A percentile compares a stretch with the other conserved stretches of the same genome.
phyloP scores from a whole-genome alignment of 306 rosid genomes.

The Vigna reflexopilosa region DNA sequence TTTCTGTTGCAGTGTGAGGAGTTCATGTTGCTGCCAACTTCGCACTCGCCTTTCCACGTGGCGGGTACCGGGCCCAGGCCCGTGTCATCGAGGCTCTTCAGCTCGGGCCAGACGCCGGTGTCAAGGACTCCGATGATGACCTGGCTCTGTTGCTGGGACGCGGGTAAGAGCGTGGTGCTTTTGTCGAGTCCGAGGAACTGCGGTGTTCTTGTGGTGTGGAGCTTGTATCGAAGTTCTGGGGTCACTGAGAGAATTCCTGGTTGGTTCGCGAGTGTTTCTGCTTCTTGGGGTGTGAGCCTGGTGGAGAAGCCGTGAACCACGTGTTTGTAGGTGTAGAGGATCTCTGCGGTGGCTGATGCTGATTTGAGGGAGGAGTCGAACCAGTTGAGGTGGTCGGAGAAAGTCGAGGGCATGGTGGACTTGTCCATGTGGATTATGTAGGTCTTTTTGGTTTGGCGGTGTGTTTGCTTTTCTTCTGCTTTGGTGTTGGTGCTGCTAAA shows the following conservation, averaged over 20 bases:
- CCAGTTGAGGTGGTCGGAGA: constrained; percentile 70
- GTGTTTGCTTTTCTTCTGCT: constrained; percentile 46
- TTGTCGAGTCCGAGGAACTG: constrained; percentile 75
- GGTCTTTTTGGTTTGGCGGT: constrained; percentile 57
- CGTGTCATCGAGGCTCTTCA: constrained; percentile 67
- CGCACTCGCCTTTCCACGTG: constrained; percentile 88
- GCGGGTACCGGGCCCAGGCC: constrained; percentile 66
- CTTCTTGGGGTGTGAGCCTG: constrained; percentile 69
- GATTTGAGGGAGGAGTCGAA: constrained; percentile 76
- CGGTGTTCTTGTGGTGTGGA: constrained; percentile 92
- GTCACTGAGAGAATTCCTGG: constrained; percentile 69
- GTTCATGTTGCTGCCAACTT: constrained; percentile 68
- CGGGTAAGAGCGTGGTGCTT: constrained; percentile 47
- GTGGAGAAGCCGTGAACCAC: constrained; percentile 83
- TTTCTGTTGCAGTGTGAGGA: constrained; percentile 73
- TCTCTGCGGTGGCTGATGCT: constrained; percentile 73
- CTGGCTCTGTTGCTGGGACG: constrained; percentile 49
- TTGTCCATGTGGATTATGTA: constrained; percentile 88
- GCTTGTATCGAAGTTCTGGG: constrained; percentile 73
- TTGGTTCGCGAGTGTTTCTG: constrained; percentile 59
- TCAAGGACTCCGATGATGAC: constrained; percentile 78
- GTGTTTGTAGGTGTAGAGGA: constrained; percentile 78
- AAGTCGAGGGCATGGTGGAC: constrained; percentile 70
- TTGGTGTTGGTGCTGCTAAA: not conserved
- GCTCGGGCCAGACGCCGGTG: constrained; percentile 93